A percentile compares a stretch with the other conserved stretches of the same genome.
Conservation (phyloP, 371 early-diverging fungal species). For the Saksenaea vasiformis region DNA sequence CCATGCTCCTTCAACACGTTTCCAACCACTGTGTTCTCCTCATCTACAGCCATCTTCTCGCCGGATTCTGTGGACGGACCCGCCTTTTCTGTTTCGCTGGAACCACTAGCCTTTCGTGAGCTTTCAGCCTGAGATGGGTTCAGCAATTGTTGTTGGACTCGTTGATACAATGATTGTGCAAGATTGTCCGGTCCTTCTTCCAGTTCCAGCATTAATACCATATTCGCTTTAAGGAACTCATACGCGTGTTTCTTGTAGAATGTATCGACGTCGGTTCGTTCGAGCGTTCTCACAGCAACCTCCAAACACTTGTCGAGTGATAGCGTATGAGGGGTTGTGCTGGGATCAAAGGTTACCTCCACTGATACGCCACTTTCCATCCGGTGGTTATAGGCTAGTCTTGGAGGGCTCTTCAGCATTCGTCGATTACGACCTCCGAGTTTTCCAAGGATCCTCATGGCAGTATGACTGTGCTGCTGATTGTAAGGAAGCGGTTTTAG, state of each 20-base stretch:
- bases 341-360: constrained; percentile 65
- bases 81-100: constrained; percentile 3
- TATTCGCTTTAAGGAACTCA: constrained; percentile 68
- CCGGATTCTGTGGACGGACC: constrained; percentile 2
- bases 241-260: constrained; percentile 71
- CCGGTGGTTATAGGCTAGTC: constrained; percentile 50
- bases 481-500: constrained; percentile 86
- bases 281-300: constrained; percentile 60
- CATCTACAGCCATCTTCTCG: constrained; percentile 20
- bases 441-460: constrained; percentile 95
- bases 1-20: constrained; percentile 32
- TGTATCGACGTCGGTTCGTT: constrained; percentile 49
- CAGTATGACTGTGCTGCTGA: constrained; percentile 79
- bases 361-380: constrained; percentile 67
- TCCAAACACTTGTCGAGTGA: constrained; percentile 58
- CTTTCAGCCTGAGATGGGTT: constrained; percentile 7
- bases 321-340: constrained; percentile 48
- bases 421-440: constrained; percentile 91
- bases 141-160: constrained; percentile 36
- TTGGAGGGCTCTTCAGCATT: constrained; percentile 72
- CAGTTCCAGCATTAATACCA: constrained; percentile 73
- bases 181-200: constrained; percentile 61
- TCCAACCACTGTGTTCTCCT: constrained; percentile 43
- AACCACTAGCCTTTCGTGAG: background rate
- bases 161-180: constrained; percentile 44